A percentile compares a stretch with the other conserved stretches of the same genome.
Conservation (phyloP, 129 eudicot genomes). For the Chrysanthemum makinoi region DNA sequence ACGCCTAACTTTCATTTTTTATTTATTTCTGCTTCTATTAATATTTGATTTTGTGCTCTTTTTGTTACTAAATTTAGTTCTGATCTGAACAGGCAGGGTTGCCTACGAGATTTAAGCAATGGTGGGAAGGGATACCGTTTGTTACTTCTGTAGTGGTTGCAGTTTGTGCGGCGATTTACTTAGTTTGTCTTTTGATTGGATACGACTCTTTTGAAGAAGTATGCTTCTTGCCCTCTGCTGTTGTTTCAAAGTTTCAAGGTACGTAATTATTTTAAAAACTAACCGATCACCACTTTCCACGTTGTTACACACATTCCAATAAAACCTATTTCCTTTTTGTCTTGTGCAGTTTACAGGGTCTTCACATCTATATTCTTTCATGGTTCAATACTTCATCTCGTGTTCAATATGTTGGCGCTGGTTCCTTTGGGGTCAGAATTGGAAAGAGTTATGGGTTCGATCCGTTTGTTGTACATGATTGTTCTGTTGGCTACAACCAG, state of each 20-base stretch:
- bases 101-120: conserved; percentile 71
- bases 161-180: conserved; percentile 66
- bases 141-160: conserved; percentile 74
- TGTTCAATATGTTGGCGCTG: conserved; percentile 92
- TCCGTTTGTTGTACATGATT: conserved; percentile 66
- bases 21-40: background rate
- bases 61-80: conserved; percentile 11
- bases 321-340: background rate
- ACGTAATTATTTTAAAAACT: conserved; percentile 1
- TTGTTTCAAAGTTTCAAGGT: conserved; percentile 84
- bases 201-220: conserved; percentile 88
- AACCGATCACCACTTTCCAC: background rate
- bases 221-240: conserved; percentile 83
- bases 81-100: conserved; percentile 64
- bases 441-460: conserved; percentile 97
- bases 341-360: conserved; percentile 80
- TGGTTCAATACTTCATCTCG: conserved; percentile 84
- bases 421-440: conserved; percentile 97
- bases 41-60: conserved; percentile 3
- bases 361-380: conserved; percentile 83
- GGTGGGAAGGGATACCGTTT: conserved; percentile 99
- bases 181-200: conserved; percentile 84
- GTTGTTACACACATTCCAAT: background rate
- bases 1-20: no score
- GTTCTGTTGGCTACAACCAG: conserved; percentile 76